Evolutionary conservation across 2,329 filamentous ascomycete genomes (phyloP).

Genomic region (Trichoderma cornu-damae): DNA sequence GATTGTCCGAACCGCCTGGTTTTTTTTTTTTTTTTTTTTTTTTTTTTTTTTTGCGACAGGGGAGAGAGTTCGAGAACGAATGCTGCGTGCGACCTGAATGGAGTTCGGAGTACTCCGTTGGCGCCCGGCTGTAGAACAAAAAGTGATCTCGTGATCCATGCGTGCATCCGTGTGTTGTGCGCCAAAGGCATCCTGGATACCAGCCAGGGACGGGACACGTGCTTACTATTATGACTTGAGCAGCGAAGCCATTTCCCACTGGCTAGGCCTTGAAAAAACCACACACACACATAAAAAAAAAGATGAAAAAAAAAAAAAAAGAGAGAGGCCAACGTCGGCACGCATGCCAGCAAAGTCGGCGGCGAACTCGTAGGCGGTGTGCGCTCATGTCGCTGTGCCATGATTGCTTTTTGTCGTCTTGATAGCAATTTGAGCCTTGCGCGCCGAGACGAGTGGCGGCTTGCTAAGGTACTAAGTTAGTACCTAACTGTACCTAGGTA

Average conservation of each 20-base stretch:
- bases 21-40: too few species aligned
- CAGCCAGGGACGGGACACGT: not conserved
- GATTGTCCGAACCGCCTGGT: not conserved
- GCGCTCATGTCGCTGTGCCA: too few species aligned
- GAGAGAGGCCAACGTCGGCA: too few species aligned
- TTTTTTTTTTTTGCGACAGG: not conserved
- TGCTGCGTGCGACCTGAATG: not conserved
- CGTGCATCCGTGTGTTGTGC: not conserved
- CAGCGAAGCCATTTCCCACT: too few species aligned
- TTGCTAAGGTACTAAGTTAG: too few species aligned
- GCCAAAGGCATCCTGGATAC: not conserved
- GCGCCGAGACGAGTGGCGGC: not conserved
- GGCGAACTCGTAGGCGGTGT: too few species aligned
- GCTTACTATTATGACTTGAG: not conserved
- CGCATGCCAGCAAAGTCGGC: too few species aligned
- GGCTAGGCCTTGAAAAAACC: too few species aligned
- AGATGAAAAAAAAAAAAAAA: too few species aligned
- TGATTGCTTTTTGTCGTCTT: too few species aligned
- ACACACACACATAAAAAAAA: too few species aligned
- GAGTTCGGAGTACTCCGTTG: not conserved
- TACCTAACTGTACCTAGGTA: too few species aligned
- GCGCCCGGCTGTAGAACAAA: not conserved
- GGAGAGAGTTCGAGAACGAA: not conserved
- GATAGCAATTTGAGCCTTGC: not conserved
- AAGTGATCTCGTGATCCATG: slow-evolving; percentile 8